Evolutionary conservation across 441 rosid species (phyloP).

Genomic region (Populus hybrid): DNA sequence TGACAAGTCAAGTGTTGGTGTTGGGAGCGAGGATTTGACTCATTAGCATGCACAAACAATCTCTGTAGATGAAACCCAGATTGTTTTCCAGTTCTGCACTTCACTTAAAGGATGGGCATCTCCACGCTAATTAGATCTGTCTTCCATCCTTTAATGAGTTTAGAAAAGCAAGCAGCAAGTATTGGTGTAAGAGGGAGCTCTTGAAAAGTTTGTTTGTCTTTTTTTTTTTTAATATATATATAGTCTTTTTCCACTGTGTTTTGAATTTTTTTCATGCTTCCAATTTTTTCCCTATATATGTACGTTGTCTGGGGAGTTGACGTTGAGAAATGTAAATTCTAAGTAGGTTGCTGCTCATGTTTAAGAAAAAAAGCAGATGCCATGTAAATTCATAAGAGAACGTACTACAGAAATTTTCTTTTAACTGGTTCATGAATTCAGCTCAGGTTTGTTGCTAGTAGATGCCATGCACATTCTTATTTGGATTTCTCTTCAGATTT

Average conservation of each 20-base stretch:
- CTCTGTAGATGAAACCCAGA: constrained; percentile 31
- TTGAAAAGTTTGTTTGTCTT: constrained; percentile 33
- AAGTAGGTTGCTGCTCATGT: constrained; percentile 35
- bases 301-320: constrained; percentile 36
- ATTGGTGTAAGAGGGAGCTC: constrained; percentile 19
- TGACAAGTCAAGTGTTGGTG: constrained; percentile 67
- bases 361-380: constrained; percentile 30
- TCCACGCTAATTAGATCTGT: constrained; percentile 28
- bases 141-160: constrained; percentile 22
- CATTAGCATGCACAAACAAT: constrained; percentile 35
- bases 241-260: neutral
- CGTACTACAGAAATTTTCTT: constrained; percentile 26
- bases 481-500: no score
- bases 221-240: neutral
- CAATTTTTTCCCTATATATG: constrained; percentile 20
- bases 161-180: constrained; percentile 21
- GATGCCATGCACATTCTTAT: neutral
- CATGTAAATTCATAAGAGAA: constrained; percentile 46
- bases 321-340: constrained; percentile 58
- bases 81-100: constrained; percentile 24
- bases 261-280: constrained; percentile 5
- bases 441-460: constrained; percentile 11
- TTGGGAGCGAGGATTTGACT: constrained; percentile 63
- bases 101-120: constrained; percentile 22
- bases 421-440: constrained; percentile 20